Conservation (phyloP, 2,329 filamentous ascomycete genomes). For the Cercospora zeina region DNA sequence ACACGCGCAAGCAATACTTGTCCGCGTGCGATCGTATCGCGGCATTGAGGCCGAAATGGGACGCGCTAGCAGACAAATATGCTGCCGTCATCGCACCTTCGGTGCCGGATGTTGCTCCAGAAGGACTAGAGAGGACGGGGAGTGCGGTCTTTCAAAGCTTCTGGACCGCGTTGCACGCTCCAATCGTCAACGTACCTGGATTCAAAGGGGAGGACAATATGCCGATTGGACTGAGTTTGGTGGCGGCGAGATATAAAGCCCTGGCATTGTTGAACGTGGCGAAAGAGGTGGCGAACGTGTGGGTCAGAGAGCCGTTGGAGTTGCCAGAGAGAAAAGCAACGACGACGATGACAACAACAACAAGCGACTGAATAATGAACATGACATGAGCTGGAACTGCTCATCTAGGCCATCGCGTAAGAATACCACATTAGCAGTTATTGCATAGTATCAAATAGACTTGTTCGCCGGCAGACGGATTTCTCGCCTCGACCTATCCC, state of each 20-base stretch:
- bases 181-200: constrained; percentile 64
- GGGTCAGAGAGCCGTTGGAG: constrained; percentile 6
- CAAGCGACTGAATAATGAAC: no score
- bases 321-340: constrained; percentile 4
- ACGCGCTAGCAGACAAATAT: constrained; percentile 55
- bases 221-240: constrained; percentile 60
- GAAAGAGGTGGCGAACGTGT: constrained; percentile 47
- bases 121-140: constrained; percentile 57
- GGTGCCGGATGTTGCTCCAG: constrained; percentile 60
- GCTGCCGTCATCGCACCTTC: constrained; percentile 60
- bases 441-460: background rate
- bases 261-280: constrained; percentile 46
- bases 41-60: constrained; percentile 55
- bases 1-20: constrained; percentile 53
- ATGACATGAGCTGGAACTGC: no score
- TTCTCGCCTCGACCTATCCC: background rate
- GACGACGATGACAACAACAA: background rate
- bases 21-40: constrained; percentile 59
- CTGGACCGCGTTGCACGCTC: constrained; percentile 55
- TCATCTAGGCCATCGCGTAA: background rate
- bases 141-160: constrained; percentile 47
- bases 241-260: constrained; percentile 51
- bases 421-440: background rate
- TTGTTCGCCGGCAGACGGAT: background rate
- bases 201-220: constrained; percentile 59